These are phyloP conservation scores for Ophiostoma perfectum DNA, from an alignment of 2,329 filamentous ascomycete genomes.

Conservation along the genomic window DNA sequence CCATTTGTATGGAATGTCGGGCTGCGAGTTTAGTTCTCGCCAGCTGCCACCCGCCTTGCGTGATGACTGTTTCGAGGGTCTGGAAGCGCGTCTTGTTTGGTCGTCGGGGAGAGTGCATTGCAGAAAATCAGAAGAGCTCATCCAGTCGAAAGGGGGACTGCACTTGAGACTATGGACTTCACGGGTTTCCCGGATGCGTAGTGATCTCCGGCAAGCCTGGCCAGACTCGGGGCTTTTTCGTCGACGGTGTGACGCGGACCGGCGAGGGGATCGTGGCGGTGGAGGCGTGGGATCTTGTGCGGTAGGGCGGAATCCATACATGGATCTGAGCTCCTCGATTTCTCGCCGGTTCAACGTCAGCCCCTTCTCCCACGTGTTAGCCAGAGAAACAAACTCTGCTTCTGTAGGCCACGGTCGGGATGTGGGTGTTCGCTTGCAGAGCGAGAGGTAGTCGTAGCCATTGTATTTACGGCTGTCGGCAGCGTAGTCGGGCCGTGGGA, in stretches of 20 bases:
- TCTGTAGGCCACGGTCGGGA: background rate
- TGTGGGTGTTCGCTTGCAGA: background rate
- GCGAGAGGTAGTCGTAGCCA: conserved; percentile 4
- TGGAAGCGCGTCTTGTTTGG: no score
- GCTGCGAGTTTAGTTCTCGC: no score
- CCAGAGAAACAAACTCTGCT: background rate
- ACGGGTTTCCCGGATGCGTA: no score
- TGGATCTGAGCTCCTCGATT: background rate
- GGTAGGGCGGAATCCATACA: background rate
- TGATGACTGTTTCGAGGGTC: no score
- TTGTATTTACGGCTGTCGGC: background rate
- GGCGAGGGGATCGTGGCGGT: background rate
- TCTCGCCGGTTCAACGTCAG: background rate
- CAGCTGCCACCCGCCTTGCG: no score
- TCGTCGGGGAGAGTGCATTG: no score
- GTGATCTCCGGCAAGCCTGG: no score
- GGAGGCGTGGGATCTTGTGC: background rate
- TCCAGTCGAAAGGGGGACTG: no score
- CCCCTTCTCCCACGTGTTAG: background rate
- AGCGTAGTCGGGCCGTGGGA: background rate
- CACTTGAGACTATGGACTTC: no score
- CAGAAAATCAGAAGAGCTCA: no score
- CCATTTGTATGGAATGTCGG: no score
- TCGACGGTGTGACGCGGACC: background rate
- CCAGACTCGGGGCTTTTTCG: background rate